These are phyloP conservation scores for barley (Hordeum vulgare) DNA, from an alignment of 176 grass and related monocot species.

Conservation along the genomic window DNA sequence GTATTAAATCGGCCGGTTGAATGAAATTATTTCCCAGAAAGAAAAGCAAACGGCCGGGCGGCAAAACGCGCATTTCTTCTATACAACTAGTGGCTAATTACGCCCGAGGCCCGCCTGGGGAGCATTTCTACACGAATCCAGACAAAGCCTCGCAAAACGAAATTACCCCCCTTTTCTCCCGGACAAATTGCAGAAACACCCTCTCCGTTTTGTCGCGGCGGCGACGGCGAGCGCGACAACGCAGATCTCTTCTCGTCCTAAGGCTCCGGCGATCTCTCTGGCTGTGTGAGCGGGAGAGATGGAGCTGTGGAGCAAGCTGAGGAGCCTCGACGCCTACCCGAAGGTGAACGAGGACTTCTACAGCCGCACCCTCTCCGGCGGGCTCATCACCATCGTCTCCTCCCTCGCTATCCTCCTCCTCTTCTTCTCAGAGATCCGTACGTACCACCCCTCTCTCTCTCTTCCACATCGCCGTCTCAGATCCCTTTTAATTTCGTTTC, in stretches of 20 bases:
- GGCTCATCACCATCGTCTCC: conserved; percentile 88
- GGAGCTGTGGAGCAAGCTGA: conserved; percentile 83
- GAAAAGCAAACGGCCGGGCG: neutral
- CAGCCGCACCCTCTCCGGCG: conserved; percentile 88
- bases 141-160: conserved; percentile 23
- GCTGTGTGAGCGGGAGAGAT: conserved; percentile 29
- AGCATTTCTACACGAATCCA: neutral
- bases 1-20: too few species aligned
- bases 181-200: conserved; percentile 36
- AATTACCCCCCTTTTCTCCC: neutral
- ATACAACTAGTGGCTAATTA: neutral
- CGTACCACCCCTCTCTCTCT: conserved; percentile 8
- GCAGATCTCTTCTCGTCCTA: conserved; percentile 41
- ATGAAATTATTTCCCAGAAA: too few species aligned
- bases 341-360: conserved; percentile 99
- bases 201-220: conserved; percentile 15
- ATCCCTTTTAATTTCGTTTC: conserved; percentile 18
- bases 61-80: neutral
- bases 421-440: conserved; percentile 99
- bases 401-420: conserved; percentile 80
- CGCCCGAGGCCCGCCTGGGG: neutral
- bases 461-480: neutral
- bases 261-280: conserved; percentile 20
- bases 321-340: conserved; percentile 92
- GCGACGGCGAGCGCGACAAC: conserved; percentile 18